Conservation (phyloP, 2,329 filamentous ascomycete genomes). For the Raffaelea arxii region DNA sequence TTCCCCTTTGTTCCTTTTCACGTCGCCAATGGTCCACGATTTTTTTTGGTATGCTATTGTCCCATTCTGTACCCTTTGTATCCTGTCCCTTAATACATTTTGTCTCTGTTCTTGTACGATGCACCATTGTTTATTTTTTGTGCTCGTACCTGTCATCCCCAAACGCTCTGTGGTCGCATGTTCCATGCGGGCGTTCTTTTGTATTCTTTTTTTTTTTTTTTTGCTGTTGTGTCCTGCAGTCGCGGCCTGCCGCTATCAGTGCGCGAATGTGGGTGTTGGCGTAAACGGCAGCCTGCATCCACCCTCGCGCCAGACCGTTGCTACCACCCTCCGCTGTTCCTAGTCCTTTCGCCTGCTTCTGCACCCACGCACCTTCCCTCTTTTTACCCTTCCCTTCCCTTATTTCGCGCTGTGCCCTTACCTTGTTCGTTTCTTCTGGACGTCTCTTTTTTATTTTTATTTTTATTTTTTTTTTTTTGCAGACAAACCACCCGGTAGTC, state of each 20-base stretch:
- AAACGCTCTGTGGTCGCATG: too few species aligned
- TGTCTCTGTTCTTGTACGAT: too few species aligned
- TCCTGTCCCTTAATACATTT: too few species aligned
- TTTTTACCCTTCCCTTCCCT: neutral
- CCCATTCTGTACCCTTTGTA: too few species aligned
- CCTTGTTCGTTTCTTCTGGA: too few species aligned
- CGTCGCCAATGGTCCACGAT: too few species aligned
- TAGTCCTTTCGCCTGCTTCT: too few species aligned
- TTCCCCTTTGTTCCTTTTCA: neutral
- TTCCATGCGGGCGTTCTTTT: too few species aligned
- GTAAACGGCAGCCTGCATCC: neutral
- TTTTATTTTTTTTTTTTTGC: too few species aligned
- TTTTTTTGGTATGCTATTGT: too few species aligned
- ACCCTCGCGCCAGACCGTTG: slow-evolving; percentile 4
- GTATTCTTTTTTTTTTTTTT: neutral
- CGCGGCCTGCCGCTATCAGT: neutral
- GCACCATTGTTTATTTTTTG: neutral
- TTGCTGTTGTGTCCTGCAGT: neutral
- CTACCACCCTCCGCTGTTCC: neutral
- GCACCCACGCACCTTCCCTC: neutral
- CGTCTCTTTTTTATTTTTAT: too few species aligned
- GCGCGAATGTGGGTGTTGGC: neutral
- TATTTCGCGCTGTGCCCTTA: too few species aligned
- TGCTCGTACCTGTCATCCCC: neutral
- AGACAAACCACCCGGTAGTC: slow-evolving; percentile 8